Conservation (phyloP, 208 protist species). For the Herpetomonas muscarum region DNA sequence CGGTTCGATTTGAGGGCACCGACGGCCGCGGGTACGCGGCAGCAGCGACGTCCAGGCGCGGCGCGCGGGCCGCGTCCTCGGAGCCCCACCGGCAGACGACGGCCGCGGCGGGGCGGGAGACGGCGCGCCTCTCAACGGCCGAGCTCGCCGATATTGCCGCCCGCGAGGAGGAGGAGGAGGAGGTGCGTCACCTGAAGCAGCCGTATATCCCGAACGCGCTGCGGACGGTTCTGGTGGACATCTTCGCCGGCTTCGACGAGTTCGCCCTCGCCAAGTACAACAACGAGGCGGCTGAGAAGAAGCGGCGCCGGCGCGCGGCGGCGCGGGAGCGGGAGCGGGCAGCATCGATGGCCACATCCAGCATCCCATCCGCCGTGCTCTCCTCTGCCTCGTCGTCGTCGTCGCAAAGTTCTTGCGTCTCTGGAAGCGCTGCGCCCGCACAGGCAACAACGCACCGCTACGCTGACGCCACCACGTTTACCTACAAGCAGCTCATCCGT, state of each 20-base stretch:
- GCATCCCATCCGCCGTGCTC: neutral
- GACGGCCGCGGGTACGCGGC: neutral
- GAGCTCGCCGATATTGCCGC: neutral
- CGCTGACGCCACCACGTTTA: constrained; percentile 22
- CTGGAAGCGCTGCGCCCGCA: constrained; percentile 1
- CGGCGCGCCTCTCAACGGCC: neutral
- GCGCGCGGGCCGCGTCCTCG: neutral
- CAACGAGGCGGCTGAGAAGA: constrained; percentile 78
- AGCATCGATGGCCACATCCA: neutral
- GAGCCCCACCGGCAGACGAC: neutral
- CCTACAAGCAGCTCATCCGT: constrained; percentile 76
- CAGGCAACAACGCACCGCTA: neutral
- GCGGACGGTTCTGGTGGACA: constrained; percentile 70
- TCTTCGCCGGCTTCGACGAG: constrained; percentile 88
- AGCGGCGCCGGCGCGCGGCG: constrained; percentile 8
- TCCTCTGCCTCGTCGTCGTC: neutral
- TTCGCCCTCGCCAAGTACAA: constrained; percentile 95
- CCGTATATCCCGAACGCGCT: constrained; percentile 73
- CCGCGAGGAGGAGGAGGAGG: neutral
- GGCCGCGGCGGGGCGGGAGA: neutral
- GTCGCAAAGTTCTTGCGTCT: neutral
- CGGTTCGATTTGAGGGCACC: no score
- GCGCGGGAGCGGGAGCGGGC: neutral
- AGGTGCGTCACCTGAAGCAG: neutral
- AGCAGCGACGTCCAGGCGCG: neutral